Conservation (phyloP, 140 eudicot genomes). For the Erigeron philadelphicus region DNA sequence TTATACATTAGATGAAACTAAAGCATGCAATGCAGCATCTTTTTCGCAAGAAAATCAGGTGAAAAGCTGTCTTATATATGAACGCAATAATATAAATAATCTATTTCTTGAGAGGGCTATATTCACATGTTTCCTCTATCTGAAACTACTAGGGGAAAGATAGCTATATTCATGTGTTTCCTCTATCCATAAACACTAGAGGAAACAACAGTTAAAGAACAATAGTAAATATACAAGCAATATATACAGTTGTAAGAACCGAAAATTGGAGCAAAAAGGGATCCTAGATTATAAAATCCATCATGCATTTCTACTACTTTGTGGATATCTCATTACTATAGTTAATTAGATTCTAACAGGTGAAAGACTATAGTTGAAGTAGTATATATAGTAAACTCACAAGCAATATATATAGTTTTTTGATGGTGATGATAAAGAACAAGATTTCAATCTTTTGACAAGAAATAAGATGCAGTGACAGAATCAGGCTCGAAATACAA, state of each 20-base stretch:
- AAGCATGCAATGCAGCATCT: not conserved
- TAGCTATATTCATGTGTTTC: not conserved
- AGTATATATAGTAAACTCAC: not conserved
- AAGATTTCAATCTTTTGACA: not conserved
- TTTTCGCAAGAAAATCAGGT: not conserved
- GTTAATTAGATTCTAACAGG: not conserved
- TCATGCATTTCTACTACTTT: not conserved
- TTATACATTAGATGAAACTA: not conserved
- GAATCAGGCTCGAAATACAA: constrained; percentile 6
- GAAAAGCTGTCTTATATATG: not conserved
- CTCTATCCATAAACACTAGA: not conserved
- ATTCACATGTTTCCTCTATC: not conserved
- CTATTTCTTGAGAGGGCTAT: not conserved
- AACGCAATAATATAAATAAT: not conserved
- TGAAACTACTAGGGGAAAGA: not conserved
- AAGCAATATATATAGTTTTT: not conserved
- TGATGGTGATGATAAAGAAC: not conserved
- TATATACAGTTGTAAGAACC: not conserved
- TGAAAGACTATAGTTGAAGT: constrained; percentile 11
- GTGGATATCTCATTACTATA: not conserved
- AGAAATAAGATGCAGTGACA: not conserved
- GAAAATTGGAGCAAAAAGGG: constrained; percentile 4
- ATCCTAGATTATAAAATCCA: not conserved
- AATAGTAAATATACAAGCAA: not conserved
- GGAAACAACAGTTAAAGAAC: not conserved